phyloP scores from a whole-genome alignment of 176 grass and related monocot species.

The Carex littledalei region DNA sequence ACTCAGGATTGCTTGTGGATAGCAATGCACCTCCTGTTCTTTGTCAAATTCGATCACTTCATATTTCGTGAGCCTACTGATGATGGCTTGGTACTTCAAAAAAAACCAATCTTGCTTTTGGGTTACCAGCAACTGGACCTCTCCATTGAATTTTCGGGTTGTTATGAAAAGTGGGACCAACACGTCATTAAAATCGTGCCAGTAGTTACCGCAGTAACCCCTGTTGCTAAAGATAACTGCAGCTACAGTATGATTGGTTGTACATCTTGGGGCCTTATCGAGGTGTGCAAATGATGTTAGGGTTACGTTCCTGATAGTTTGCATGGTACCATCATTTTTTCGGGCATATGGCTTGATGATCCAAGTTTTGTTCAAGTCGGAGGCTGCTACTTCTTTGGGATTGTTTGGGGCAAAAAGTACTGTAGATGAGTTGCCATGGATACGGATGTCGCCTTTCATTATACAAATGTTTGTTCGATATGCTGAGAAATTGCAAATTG shows the following conservation, averaged over 20 bases:
- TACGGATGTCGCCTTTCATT: conserved; percentile 55
- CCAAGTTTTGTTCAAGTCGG: conserved; percentile 20
- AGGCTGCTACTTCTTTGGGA: neutral
- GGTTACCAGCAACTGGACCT: conserved; percentile 39
- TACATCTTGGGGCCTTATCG: conserved; percentile 27
- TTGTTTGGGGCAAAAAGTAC: conserved; percentile 34
- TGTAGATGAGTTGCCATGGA: conserved; percentile 32
- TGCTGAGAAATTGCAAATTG: conserved; percentile 40
- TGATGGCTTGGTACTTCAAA: conserved; percentile 33
- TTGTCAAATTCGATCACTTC: conserved; percentile 41
- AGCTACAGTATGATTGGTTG: conserved; percentile 28
- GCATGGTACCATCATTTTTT: conserved; percentile 40
- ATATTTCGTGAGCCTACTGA: conserved; percentile 32
- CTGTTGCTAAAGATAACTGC: conserved; percentile 57
- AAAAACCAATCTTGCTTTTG: conserved; percentile 22
- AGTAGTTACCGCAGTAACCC: conserved; percentile 43
- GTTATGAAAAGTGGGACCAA: conserved; percentile 59
- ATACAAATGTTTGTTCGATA: conserved; percentile 31
- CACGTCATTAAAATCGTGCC: conserved; percentile 59
- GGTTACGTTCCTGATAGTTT: conserved; percentile 29
- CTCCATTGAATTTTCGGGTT: conserved; percentile 26
- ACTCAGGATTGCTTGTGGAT: conserved; percentile 36
- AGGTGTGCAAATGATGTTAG: neutral
- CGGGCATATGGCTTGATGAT: conserved; percentile 44
- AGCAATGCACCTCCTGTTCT: conserved; percentile 51